Conservation (phyloP, 208 protist species). For the Trypanosoma avium region DNA sequence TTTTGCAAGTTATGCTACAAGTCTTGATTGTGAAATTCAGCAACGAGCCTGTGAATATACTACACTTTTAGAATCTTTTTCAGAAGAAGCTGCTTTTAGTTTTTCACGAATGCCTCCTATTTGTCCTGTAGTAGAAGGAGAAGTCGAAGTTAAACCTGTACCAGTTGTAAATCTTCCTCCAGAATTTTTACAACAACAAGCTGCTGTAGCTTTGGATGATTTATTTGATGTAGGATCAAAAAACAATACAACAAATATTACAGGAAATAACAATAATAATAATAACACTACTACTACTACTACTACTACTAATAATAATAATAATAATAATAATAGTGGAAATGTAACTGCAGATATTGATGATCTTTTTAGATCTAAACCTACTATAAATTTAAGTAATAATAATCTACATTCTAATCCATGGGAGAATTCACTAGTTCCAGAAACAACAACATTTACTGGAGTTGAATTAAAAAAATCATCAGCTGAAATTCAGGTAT, state of each 20-base stretch:
- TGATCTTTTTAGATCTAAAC: slow-evolving; percentile 24
- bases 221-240: slow-evolving; percentile 54
- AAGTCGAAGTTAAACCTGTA: slow-evolving; percentile 51
- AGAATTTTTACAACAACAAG: slow-evolving; percentile 49
- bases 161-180: slow-evolving; percentile 55
- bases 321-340: not conserved
- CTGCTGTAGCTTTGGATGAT: slow-evolving; percentile 61
- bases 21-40: slow-evolving; percentile 94
- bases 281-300: slow-evolving; percentile 1
- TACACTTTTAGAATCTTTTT: slow-evolving; percentile 74
- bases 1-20: slow-evolving; percentile 59
- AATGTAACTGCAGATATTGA: slow-evolving; percentile 14
- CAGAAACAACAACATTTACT: not conserved
- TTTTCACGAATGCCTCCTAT: slow-evolving; percentile 88
- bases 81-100: slow-evolving; percentile 66
- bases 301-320: not conserved
- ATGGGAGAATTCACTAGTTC: no score
- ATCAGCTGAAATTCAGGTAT: slow-evolving; percentile 33
- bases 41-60: slow-evolving; percentile 93
- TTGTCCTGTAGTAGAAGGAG: slow-evolving; percentile 20
- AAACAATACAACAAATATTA: not conserved
- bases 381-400: no score
- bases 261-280: not conserved
- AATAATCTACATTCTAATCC: no score
- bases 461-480: not conserved